Evolutionary conservation across 1,139 yeast species (phyloP), one percentile per base, ranked within the genome.

Genomic region (Scheffersomyces lignicola): DNA sequence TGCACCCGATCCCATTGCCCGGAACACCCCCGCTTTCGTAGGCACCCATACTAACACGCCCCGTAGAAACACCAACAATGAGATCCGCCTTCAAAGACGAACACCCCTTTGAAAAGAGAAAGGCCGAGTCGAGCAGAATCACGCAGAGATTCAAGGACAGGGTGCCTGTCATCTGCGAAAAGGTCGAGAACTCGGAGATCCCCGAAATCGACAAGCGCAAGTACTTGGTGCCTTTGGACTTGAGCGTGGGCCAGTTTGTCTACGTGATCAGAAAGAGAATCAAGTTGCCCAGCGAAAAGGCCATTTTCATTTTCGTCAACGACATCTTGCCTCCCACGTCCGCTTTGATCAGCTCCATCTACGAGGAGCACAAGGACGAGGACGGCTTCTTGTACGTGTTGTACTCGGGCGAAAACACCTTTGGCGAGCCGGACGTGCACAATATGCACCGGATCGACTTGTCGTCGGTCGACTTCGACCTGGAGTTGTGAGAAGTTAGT

Each of bases 291-390:
- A 87, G 96, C 28, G 98, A 92, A 64, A 90, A 92, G 81, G 98
- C 98, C 31, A 90, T 92, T 48, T 92, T 92, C 63, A 89, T 92
- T 49, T 92, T 92, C 62, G 95, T 92, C 43, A 90, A 92, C 58
- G 98, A 92, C 58, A 90, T 92, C 40, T 76, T 92, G 51, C 98
- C 98, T 15, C 97, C 97, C 32, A 92, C 98, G 2, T 97, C 97
- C 15, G 95, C 97, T 18, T 77, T 92, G 51, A 89, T 92, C 90
- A 84, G 95, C 51, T 78, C 92, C 18, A 85, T 92, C 45, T 92
- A 92, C 58, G 95, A 89, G 53, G 97, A 92, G 62, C 96, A 92
- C 65, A 89, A 89, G 68, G 98, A 92, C 58, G 90, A 90, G 56
- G 98, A 92, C 58, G 98, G 98, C 25, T 92, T 92, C 65, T 77